A percentile compares a stretch with the other conserved stretches of the same genome.
Evolutionary conservation across 768 basidiomycete species (phyloP).

Genomic region (Amanita muscaria): DNA sequence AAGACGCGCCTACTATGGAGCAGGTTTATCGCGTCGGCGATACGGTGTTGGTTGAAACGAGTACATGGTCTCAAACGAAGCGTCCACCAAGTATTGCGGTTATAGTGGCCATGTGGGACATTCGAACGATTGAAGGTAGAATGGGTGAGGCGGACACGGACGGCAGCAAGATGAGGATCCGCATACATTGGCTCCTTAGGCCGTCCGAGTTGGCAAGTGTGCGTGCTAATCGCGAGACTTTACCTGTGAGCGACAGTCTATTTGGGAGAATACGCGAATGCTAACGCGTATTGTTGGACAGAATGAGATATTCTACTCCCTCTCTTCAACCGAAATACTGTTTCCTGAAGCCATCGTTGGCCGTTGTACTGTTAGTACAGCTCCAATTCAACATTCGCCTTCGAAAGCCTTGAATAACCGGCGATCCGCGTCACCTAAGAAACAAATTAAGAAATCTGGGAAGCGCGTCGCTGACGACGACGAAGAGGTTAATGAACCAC

Average conservation of each 20-base stretch:
- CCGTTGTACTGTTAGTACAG: slow-evolving; percentile 39
- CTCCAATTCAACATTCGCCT: slow-evolving; percentile 10
- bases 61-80: slow-evolving; percentile 30
- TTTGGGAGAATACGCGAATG: too few relatives aligned
- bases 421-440: slow-evolving; percentile 8
- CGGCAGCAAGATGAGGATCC: slow-evolving; percentile 39
- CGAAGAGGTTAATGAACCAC: too few relatives aligned
- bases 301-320: slow-evolving; percentile 73
- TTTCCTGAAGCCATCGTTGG: slow-evolving; percentile 42
- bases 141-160: slow-evolving; percentile 18
- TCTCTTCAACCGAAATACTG: slow-evolving; percentile 39
- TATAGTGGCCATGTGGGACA: slow-evolving; percentile 64
- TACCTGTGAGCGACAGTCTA: slow-evolving; percentile 35
- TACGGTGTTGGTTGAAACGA: slow-evolving; percentile 51
- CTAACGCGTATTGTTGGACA: too few relatives aligned
- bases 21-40: slow-evolving; percentile 50
- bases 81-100: slow-evolving; percentile 57
- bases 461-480: not conserved
- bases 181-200: slow-evolving; percentile 70
- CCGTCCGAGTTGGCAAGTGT: slow-evolving; percentile 54
- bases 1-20: slow-evolving; percentile 7
- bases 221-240: slow-evolving; percentile 51
- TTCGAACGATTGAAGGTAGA: slow-evolving; percentile 23
- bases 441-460: not conserved
- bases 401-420: slow-evolving; percentile 9